Evolutionary conservation across 2,329 filamentous ascomycete genomes (phyloP), one percentile per base, ranked within the genome.

Genomic region (Geosmithia morbida): DNA sequence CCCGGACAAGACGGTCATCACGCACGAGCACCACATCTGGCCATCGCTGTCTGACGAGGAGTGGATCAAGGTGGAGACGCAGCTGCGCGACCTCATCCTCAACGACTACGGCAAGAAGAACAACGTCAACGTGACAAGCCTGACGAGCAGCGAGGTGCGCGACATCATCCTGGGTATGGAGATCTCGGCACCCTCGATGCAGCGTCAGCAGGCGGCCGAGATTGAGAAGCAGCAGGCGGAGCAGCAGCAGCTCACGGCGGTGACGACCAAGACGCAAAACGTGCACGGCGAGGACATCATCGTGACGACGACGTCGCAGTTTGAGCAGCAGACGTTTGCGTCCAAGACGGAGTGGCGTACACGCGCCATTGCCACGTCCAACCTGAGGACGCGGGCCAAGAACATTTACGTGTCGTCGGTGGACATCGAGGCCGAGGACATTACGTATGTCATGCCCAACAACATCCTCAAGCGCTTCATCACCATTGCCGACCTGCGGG

Each of bases 21-120:
- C 92, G 0, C 88, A 97, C 57, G 89, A 97, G 59, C 92, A 98
- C 67, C 92, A 98, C 63, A 98, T 98, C 61, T 98, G 92, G 92
- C 92, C 92, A 1, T 83, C 87, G 0, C 70, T 98, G 48, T 83
- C 86, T 0, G 92, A 98, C 53, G 92, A 98, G 57, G 89, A 95
- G 52, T 98, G 92, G 92, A 92, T 98, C 67, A 96, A 96, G 77
- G 87, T 98, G n/a, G 92, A 98, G 72, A 88, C 88, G 43, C 87
- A 94, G 61, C 72, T 98, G 41, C 83, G 92, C 63, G 92, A 98
- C 71, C 71, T 98, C 54, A 98, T 98, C 57, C 63, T 98, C 55
- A 96, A 97, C 55, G 92, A 98, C 62, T 98, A 98, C 61, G 92
- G 92, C 61, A 98, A 97, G 78, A 98, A 98, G 77, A 98, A 98